Percentiles rank a stretch among this genome's conserved stretches.
phyloP scores from a whole-genome alignment of 2,329 filamentous ascomycete species.

The Epichloe coenophiala region DNA sequence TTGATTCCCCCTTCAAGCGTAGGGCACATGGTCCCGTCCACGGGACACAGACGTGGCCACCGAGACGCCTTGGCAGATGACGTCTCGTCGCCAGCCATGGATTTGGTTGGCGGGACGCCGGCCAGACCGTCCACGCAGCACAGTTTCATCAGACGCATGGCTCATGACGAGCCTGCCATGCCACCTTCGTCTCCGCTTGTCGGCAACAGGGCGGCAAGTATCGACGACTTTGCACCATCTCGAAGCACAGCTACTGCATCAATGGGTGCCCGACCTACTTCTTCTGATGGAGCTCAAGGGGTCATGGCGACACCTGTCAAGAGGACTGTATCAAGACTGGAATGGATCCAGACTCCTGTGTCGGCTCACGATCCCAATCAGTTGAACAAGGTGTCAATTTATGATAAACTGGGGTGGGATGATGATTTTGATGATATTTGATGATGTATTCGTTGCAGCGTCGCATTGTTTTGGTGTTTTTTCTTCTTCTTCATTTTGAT shows the following conservation, averaged over 20 bases:
- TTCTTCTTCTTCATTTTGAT: neutral
- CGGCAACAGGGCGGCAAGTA: conserved; percentile 11
- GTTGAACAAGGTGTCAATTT: conserved; percentile 31
- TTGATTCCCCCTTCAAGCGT: conserved; percentile 26
- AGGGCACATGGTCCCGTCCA: conserved; percentile 27
- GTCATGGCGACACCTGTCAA: conserved; percentile 27
- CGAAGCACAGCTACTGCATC: conserved; percentile 8
- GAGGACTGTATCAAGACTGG: conserved; percentile 14
- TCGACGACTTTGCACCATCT: conserved; percentile 8
- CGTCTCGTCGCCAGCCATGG: conserved; percentile 19
- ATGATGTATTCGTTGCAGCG: conserved; percentile 13
- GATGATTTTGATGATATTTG: conserved; percentile 37
- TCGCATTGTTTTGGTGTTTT: conserved; percentile 5
- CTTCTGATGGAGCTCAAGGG: conserved; percentile 8
- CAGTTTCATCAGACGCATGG: conserved; percentile 17
- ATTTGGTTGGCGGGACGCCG: no score
- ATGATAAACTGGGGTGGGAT: conserved; percentile 44
- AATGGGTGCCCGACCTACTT: conserved; percentile 8
- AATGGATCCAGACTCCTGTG: conserved; percentile 8
- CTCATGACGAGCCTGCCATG: conserved; percentile 15
- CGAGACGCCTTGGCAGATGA: conserved; percentile 17
- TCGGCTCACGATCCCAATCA: conserved; percentile 5
- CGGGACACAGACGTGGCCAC: conserved; percentile 21
- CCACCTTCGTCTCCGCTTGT: conserved; percentile 24
- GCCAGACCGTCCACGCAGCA: conserved; percentile 10